Conservation (phyloP, 164 flowering plant species). For the Euptelea pleiosperma region DNA sequence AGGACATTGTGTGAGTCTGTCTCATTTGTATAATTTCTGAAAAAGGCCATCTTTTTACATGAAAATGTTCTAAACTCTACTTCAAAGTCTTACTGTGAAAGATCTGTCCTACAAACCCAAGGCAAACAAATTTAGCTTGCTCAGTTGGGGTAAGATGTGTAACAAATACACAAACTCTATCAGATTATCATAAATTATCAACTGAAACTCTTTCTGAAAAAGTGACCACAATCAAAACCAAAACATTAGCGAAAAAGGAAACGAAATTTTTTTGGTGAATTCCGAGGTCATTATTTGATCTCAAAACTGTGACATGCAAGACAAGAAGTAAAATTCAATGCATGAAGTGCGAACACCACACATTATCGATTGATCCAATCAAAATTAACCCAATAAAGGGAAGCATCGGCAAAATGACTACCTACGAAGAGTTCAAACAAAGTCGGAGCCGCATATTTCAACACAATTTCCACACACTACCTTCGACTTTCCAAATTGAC, state of each 20-base stretch:
- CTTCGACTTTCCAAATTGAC: background rate
- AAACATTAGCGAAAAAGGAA: background rate
- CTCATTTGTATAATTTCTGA: constrained; percentile 51
- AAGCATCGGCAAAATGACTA: background rate
- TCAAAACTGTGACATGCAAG: background rate
- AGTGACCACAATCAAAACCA: background rate
- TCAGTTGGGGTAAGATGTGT: too few relatives aligned
- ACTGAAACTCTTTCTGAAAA: too few relatives aligned
- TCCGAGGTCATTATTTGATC: background rate
- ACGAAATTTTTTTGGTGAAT: background rate
- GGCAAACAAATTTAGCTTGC: constrained; percentile 1
- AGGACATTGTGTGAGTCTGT: constrained; percentile 33
- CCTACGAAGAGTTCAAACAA: background rate
- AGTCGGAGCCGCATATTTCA: background rate
- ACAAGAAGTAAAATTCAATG: background rate
- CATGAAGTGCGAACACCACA: background rate
- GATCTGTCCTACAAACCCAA: constrained; percentile 4
- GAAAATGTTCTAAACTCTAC: constrained; percentile 15
- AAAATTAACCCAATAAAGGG: background rate
- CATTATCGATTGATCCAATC: background rate
- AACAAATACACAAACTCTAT: too few relatives aligned
- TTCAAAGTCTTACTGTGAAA: constrained; percentile 10
- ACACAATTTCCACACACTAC: constrained; percentile 3
- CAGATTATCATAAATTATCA: too few relatives aligned
- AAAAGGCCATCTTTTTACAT: constrained; percentile 66